Base-by-base conservation (phyloP, 306 rosid species). In the Vachellia pachyceras region DNA sequence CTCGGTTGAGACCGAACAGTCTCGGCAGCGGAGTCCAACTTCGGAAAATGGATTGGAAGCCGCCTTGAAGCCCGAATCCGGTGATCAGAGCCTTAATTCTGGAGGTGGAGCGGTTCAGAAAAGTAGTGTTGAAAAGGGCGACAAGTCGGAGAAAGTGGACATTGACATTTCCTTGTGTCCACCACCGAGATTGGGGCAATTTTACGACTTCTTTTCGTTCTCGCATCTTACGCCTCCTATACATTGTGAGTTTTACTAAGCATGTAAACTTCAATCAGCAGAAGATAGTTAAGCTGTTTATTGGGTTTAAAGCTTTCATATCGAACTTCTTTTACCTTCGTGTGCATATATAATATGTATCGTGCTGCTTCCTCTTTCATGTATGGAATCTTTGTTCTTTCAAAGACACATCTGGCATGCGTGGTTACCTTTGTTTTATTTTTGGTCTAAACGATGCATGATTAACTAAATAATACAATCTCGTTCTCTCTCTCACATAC, bases 151-250 rank as follows among this genome's bases (percentile, higher is more conserved):
- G 77, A 87, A 81, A 79, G 80, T 69, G 67, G 89, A 87, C 23
- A 90, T 80, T 73, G 90, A 91, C 23, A 81, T 88, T 67, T 92
- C 97, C 3, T 85, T 95, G 96, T 95, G 79, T 82, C 97, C 94
- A 10, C 96, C 97, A 37, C 97, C 93, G 63, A 86, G 84, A 77
- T 95, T 95, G 20, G 98, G 98, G 52, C 93, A 90, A 77, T 95
- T 95, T 87, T 95, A 93, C 58, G 93, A 95, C 29, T 95, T 93
- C 96, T 91, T 95, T 83, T 93, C 99, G 0, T 87, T 93, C 88
- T 88, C 98, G 2, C 85, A 91, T 60, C 93, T 95, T 81, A 91
- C 97, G 45, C 96, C 97, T 17, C 99, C 99, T 4, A 81, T 91
- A 54, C 96, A 93, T 45, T 95, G 99, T 95, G 50, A 86, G 97